A percentile compares a stretch with the other conserved stretches of the same genome.
Conservation (phyloP, 345 rosid genomes). For the Gossypium stocksii region DNA sequence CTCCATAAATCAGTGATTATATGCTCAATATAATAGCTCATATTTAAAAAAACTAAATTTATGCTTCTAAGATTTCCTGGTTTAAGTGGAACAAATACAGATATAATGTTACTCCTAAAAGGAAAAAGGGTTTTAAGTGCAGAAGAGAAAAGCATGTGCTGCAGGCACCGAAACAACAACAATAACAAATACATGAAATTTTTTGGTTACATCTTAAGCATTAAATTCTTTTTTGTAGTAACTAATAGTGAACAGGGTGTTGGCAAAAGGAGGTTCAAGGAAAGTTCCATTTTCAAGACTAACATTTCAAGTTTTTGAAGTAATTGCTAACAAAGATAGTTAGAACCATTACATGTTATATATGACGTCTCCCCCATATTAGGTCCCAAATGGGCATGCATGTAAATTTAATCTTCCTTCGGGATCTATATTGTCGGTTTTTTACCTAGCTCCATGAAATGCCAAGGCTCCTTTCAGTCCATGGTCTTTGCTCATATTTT, state of each 20-base stretch:
- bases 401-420: background rate
- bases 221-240: background rate
- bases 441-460: background rate
- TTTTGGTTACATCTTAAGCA: background rate
- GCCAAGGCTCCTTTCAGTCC: background rate
- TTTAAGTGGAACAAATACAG: background rate
- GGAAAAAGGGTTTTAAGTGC: background rate
- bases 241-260: background rate
- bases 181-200: background rate
- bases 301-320: background rate
- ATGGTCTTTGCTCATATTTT: background rate
- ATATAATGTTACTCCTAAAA: background rate
- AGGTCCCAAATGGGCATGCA: background rate
- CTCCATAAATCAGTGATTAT: background rate
- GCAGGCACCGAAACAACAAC: background rate
- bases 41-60: background rate
- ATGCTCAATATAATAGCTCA: background rate
- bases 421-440: background rate
- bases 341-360: background rate
- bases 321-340: background rate
- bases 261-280: background rate
- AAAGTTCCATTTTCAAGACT: slow-evolving; percentile 1
- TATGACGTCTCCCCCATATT: background rate
- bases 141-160: background rate
- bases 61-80: background rate